Conservation (phyloP, 192 early-diverging fungal species). For the Coemansia sp. region DNA sequence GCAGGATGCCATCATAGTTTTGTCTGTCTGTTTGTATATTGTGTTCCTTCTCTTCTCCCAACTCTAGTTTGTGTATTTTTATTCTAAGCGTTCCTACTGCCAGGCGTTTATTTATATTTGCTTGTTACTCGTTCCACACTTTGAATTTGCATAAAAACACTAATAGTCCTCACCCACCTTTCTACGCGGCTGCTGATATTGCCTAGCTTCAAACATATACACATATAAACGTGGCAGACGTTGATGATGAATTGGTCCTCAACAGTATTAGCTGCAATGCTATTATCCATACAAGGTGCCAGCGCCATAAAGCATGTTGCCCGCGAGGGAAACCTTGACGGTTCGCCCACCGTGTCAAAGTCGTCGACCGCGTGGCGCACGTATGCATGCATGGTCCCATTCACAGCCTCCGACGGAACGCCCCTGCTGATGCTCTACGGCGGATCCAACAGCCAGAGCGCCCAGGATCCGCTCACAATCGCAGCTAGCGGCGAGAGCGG, state of each 20-base stretch:
- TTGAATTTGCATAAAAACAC: no score
- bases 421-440: constrained; percentile 52
- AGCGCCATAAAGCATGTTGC: neutral
- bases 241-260: neutral
- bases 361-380: constrained; percentile 43
- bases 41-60: neutral
- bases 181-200: no score
- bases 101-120: no score
- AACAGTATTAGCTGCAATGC: neutral
- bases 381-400: constrained; percentile 48
- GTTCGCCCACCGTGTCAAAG: constrained; percentile 31
- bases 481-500: constrained; percentile 28
- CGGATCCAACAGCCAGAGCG: constrained; percentile 34
- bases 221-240: no score
- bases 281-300: neutral
- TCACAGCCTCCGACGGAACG: constrained; percentile 38
- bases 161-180: no score
- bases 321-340: constrained; percentile 40
- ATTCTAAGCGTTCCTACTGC: no score
- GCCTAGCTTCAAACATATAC: no score
- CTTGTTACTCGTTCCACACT: no score
- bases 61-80: neutral
- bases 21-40: no score
- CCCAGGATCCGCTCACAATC: constrained; percentile 24
- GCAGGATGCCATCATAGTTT: no score